Percentiles rank a stretch among this genome's conserved stretches.
phyloP scores from a whole-genome alignment of 441 rosid genomes.

The Erodium moschatum region DNA sequence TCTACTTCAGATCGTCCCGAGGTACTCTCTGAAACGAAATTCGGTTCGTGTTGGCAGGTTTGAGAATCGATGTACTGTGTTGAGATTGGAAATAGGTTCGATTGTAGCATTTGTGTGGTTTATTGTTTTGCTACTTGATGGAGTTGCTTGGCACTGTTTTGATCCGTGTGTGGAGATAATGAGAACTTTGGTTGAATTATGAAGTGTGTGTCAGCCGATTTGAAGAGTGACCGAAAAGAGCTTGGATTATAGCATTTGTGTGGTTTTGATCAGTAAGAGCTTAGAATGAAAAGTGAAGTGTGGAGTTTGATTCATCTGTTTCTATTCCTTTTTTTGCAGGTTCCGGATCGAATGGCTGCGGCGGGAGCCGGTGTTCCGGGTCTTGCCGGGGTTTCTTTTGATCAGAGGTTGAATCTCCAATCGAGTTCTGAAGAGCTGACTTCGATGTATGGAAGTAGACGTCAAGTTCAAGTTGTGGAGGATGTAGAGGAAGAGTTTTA shows the following conservation, averaged over 20 bases:
- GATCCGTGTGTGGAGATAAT: background rate
- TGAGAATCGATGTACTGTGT: background rate
- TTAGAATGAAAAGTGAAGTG: conserved; percentile 19
- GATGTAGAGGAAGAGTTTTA: conserved; percentile 80
- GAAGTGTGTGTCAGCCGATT: conserved; percentile 8
- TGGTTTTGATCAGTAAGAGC: no score
- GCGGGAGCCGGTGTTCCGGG: conserved; percentile 95
- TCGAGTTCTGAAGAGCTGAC: conserved; percentile 63
- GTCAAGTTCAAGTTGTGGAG: conserved; percentile 45
- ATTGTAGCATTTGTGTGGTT: background rate
- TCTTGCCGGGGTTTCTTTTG: conserved; percentile 64
- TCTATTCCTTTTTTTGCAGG: conserved; percentile 30
- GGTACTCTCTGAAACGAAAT: conserved; percentile 27
- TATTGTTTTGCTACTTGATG: background rate
- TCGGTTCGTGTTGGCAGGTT: conserved; percentile 10
- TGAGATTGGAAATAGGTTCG: background rate
- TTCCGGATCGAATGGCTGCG: conserved; percentile 95
- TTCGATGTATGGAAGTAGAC: conserved; percentile 65
- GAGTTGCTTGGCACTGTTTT: background rate
- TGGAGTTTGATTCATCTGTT: conserved; percentile 18
- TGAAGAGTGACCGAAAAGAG: background rate
- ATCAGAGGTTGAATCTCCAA: conserved; percentile 60
- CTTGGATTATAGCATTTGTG: no score
- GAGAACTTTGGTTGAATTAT: background rate
- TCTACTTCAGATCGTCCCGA: conserved; percentile 61